phyloP scores from a whole-genome alignment of 163 green algal genomes.

The Prototheca wickerhamii region DNA sequence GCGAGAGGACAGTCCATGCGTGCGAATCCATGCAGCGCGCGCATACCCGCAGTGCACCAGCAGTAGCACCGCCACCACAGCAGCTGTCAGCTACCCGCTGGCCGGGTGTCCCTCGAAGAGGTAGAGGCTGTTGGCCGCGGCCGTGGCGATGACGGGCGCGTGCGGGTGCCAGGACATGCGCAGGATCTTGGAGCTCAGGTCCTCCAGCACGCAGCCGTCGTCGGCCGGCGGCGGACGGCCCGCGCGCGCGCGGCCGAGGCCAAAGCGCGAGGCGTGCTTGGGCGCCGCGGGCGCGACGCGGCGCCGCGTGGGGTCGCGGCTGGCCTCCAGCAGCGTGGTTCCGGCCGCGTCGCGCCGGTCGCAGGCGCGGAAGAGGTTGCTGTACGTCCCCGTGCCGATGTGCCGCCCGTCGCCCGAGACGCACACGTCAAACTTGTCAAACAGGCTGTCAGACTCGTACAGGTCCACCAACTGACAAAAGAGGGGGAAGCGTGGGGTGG shows the following conservation, averaged over 20 bases:
- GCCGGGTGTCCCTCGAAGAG: slow-evolving; percentile 59
- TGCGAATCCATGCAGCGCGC: too few relatives aligned
- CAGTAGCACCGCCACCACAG: too few relatives aligned
- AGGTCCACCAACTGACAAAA: slow-evolving; percentile 88
- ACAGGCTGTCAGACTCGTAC: slow-evolving; percentile 99
- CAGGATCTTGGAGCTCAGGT: slow-evolving; percentile 85
- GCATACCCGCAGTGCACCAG: not conserved
- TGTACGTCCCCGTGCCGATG: slow-evolving; percentile 89
- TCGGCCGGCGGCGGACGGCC: not conserved
- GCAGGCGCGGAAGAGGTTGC: slow-evolving; percentile 75
- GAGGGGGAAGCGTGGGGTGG: not conserved
- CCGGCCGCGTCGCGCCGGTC: not conserved
- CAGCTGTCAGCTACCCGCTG: too few relatives aligned
- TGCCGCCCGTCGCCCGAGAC: slow-evolving; percentile 67
- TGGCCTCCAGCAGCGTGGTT: slow-evolving; percentile 70
- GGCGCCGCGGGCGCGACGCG: slow-evolving; percentile 4
- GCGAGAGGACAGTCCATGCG: too few relatives aligned
- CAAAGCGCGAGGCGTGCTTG: slow-evolving; percentile 26
- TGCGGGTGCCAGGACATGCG: slow-evolving; percentile 91
- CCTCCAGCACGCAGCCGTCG: slow-evolving; percentile 27
- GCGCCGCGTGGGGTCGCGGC: slow-evolving; percentile 56
- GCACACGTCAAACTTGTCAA: slow-evolving; percentile 98
- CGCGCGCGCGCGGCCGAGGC: slow-evolving; percentile 12
- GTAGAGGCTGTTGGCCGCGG: slow-evolving; percentile 93
- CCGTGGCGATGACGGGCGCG: slow-evolving; percentile 81